Evolutionary conservation across 768 basidiomycete genomes (phyloP).

Genomic region (Flagelloscypha sp.): DNA sequence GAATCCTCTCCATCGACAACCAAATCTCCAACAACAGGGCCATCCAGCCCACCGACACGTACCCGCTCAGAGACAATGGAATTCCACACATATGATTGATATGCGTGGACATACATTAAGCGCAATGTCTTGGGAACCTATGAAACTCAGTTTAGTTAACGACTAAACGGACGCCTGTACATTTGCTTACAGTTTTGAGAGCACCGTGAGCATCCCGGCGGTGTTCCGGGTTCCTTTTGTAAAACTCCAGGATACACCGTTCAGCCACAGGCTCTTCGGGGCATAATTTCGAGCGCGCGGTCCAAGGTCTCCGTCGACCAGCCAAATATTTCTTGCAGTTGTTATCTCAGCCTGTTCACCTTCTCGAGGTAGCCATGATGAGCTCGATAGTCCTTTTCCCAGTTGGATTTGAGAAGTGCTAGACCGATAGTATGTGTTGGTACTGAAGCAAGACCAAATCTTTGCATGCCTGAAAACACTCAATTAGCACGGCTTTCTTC

Average conservation of each 20-base stretch:
- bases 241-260: constrained; percentile 85
- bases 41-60: constrained; percentile 61
- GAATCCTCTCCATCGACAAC: constrained; percentile 54
- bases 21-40: constrained; percentile 82
- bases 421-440: constrained; percentile 94
- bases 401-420: constrained; percentile 80
- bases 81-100: constrained; percentile 99
- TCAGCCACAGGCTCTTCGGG: constrained; percentile 90
- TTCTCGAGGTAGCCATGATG: constrained; percentile 71
- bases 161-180: background rate
- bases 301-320: constrained; percentile 75
- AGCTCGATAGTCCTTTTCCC: constrained; percentile 81
- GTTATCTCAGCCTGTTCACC: constrained; percentile 93
- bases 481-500: constrained; percentile 3
- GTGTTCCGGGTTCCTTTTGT: constrained; percentile 70
- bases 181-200: constrained; percentile 59
- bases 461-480: constrained; percentile 76
- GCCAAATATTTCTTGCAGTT: constrained; percentile 78
- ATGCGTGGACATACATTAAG: constrained; percentile 97
- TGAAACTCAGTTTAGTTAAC: background rate
- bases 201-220: constrained; percentile 83
- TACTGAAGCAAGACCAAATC: constrained; percentile 94
- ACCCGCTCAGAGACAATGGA: constrained; percentile 93
- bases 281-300: constrained; percentile 78
- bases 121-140: constrained; percentile 94